Percentiles rank a stretch among this genome's conserved stretches.
Conservation (phyloP, 1,284 basidiomycete genomes). For the Malassezia vespertilionis region DNA sequence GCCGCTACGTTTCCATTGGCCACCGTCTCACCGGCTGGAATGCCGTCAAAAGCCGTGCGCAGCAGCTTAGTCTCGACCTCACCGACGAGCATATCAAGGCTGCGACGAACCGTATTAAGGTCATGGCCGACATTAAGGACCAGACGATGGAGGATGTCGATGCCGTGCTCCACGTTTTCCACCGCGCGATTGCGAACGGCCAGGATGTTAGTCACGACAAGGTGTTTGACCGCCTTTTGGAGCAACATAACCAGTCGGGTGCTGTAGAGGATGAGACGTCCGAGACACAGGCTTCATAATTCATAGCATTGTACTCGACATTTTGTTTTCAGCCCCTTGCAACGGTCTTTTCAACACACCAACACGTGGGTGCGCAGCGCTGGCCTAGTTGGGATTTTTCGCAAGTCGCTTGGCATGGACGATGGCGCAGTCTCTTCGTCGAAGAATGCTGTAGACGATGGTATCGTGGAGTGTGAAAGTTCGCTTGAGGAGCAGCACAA, state of each 20-base stretch:
- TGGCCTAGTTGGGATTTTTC: too few relatives aligned
- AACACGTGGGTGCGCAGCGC: too few relatives aligned
- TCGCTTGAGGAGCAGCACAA: too few relatives aligned
- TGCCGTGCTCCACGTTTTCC: slow-evolving; percentile 70
- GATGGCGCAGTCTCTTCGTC: too few relatives aligned
- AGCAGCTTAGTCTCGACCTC: slow-evolving; percentile 78
- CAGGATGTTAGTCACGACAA: slow-evolving; percentile 16
- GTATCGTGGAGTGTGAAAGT: too few relatives aligned
- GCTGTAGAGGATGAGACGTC: too few relatives aligned
- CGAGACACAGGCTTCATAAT: too few relatives aligned
- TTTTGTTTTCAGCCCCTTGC: too few relatives aligned
- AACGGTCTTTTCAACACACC: too few relatives aligned
- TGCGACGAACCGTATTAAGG: slow-evolving; percentile 97
- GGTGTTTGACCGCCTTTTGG: slow-evolving; percentile 17
- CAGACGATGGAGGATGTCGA: slow-evolving; percentile 99
- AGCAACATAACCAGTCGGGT: slow-evolving; percentile 14
- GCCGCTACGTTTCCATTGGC: slow-evolving; percentile 95
- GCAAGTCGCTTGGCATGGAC: too few relatives aligned
- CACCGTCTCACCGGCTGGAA: slow-evolving; percentile 96
- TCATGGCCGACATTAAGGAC: slow-evolving; percentile 91
- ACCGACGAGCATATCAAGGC: slow-evolving; percentile 84
- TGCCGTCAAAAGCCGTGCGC: slow-evolving; percentile 96
- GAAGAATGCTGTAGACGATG: too few relatives aligned
- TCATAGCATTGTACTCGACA: too few relatives aligned
- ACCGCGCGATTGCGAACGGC: slow-evolving; percentile 30